Base-by-base conservation (phyloP, 805 yeast genomes). In the Kodamaea fukazawae region DNA sequence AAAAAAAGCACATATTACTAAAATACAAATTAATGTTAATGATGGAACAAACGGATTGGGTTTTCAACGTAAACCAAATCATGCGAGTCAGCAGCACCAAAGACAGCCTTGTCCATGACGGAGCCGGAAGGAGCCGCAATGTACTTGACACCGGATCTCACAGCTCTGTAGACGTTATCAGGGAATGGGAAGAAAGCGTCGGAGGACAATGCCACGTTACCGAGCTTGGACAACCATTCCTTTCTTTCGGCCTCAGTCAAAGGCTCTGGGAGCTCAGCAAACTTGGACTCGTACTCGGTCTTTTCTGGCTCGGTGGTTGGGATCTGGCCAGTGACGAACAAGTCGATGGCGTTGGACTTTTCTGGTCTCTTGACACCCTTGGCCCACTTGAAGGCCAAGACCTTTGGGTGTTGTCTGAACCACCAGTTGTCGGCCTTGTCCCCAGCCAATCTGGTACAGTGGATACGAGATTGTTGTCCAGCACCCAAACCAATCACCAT, bases 141-240 rank as follows among this genome's bases (percentile, higher is more conserved):
- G 71, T 73, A 93, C 67, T 87, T 88, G 54, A 90, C 99, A 64
- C 99, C 99, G 13, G 95, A 84, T 75, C 86, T 81, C 38, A 82
- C 96, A 49, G 98, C 98, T 67, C 99, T 82, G 80, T 91, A 89
- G 53, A 93, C 96, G 61, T 93, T 93, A 68, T 93, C 99, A 51
- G 98, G 93, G 93, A 93, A 93, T 70, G 99, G 99, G 95, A 93
- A 93, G 81, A 93, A 93, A 20, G 99, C 99, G 63, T 93, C 99
- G 3, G 97, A 89, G 12, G 96, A 84, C 54, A 90, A 75, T 9
- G 98, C 89, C 42, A 93, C 99, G 54, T 86, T 81, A 44, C 72
- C 78, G 64, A 89, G 76, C 71, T 89, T 79, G 46, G 70, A 55
- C 50, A 84, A 68, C 98, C 98, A 93, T 55, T 86, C 96, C 49